These are phyloP conservation scores for Asterochloris erici DNA, from an alignment of 139 green algal genomes.

Conservation along the genomic window DNA sequence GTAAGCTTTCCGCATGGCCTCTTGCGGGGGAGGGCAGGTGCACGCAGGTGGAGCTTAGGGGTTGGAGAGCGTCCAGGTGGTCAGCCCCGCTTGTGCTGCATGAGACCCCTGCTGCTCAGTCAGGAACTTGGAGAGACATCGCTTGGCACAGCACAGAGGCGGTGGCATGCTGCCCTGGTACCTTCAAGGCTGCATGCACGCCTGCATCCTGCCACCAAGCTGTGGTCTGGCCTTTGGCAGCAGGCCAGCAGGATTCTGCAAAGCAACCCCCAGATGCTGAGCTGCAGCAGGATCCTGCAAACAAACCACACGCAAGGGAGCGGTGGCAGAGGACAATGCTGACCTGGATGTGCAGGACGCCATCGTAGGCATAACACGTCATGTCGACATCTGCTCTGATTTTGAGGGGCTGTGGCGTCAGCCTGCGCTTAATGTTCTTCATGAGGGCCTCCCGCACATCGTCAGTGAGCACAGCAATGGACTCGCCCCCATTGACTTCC, in stretches of 20 bases:
- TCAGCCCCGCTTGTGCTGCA: no score
- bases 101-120: no score
- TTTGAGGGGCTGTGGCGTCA: conserved; percentile 99
- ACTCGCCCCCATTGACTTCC: conserved; percentile 54
- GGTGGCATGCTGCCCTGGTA: no score
- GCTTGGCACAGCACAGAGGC: no score
- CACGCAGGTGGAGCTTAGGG: no score
- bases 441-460: conserved; percentile 83
- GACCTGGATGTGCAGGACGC: conserved; percentile 94
- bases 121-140: no score
- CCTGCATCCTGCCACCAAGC: no score
- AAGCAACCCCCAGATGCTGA: not conserved
- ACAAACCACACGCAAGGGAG: not conserved
- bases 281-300: not conserved
- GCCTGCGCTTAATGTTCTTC: conserved; percentile 93
- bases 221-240: no score
- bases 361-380: conserved; percentile 97
- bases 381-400: conserved; percentile 97
- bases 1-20: no score
- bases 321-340: not conserved
- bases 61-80: no score
- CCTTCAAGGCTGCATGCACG: no score
- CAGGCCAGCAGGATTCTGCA: not conserved
- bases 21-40: no score
- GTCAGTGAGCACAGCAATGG: conserved; percentile 51